Percentiles rank a stretch among this genome's conserved stretches.
Conservation (phyloP, 352 stramenopile genomes). For the Elongisporangium senticosum region DNA sequence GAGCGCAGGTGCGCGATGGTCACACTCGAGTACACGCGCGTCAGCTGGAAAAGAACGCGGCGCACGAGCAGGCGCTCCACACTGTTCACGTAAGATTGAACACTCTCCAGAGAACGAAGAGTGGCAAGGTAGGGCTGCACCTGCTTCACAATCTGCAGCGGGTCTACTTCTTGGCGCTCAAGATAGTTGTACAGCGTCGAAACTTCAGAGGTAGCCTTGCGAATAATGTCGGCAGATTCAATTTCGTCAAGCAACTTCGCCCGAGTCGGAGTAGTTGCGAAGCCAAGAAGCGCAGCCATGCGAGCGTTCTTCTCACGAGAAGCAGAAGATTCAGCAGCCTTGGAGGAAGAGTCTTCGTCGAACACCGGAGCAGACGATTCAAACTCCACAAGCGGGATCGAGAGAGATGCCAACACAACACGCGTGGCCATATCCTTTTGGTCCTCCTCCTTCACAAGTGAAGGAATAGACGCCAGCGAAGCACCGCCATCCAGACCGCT, state of each 20-base stretch:
- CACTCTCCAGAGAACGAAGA: slow-evolving; percentile 25
- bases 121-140: slow-evolving; percentile 59
- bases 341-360: slow-evolving; percentile 50
- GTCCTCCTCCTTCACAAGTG: slow-evolving; percentile 69
- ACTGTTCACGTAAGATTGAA: slow-evolving; percentile 50
- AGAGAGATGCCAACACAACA: slow-evolving; percentile 91
- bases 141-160: slow-evolving; percentile 66
- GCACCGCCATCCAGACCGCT: slow-evolving; percentile 37
- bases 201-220: slow-evolving; percentile 51
- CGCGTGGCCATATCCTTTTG: slow-evolving; percentile 84
- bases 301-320: slow-evolving; percentile 91
- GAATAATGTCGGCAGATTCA: slow-evolving; percentile 55
- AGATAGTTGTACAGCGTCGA: slow-evolving; percentile 61
- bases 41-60: slow-evolving; percentile 82
- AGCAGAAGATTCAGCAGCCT: slow-evolving; percentile 37
- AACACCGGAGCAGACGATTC: slow-evolving; percentile 51
- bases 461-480: slow-evolving; percentile 27
- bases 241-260: slow-evolving; percentile 92
- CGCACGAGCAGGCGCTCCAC: slow-evolving; percentile 70
- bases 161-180: slow-evolving; percentile 66
- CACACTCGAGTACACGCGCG: slow-evolving; percentile 83
- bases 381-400: slow-evolving; percentile 86
- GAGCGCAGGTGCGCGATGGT: slow-evolving; percentile 76
- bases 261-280: slow-evolving; percentile 77
- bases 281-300: slow-evolving; percentile 93